Evolutionary conservation across 352 stramenopile genomes (phyloP).

Genomic region (Achlya hypogyna): DNA sequence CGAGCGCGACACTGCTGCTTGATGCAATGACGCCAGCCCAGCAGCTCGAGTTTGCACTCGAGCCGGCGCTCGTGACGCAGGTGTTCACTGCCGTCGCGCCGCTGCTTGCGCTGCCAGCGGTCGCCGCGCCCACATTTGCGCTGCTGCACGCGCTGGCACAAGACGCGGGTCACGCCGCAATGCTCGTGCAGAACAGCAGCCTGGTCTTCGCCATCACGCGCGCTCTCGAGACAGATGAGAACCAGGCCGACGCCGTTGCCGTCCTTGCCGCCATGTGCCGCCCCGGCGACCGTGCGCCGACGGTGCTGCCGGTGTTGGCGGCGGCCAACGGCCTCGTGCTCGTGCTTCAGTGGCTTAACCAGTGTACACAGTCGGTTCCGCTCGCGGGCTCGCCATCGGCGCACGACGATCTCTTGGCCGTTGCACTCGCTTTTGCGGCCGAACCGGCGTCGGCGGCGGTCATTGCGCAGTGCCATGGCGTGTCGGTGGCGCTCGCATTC

Average conservation of each 20-base stretch:
- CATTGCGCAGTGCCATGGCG: neutral
- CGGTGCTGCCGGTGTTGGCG: neutral
- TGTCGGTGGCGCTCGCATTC: neutral
- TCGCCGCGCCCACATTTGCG: neutral
- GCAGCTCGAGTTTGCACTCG: slow-evolving; percentile 5
- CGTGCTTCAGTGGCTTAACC: neutral
- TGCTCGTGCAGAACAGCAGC: neutral
- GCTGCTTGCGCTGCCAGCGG: neutral
- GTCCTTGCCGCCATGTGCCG: neutral
- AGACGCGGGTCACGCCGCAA: neutral
- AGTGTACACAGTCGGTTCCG: neutral
- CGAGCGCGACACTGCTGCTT: neutral
- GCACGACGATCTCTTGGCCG: neutral
- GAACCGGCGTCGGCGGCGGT: neutral
- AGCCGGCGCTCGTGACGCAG: neutral
- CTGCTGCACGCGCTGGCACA: neutral
- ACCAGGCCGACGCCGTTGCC: neutral
- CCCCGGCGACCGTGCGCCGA: neutral
- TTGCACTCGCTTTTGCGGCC: slow-evolving; percentile 3
- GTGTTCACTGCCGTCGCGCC: neutral
- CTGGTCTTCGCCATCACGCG: neutral
- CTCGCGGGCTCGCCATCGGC: neutral
- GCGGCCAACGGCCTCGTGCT: neutral
- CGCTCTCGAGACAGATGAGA: neutral
- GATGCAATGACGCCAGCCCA: neutral